Percentiles rank a stretch among this genome's conserved stretches.
phyloP scores from a whole-genome alignment of 768 basidiomycete genomes.

The Cystobasidium tubakii region DNA sequence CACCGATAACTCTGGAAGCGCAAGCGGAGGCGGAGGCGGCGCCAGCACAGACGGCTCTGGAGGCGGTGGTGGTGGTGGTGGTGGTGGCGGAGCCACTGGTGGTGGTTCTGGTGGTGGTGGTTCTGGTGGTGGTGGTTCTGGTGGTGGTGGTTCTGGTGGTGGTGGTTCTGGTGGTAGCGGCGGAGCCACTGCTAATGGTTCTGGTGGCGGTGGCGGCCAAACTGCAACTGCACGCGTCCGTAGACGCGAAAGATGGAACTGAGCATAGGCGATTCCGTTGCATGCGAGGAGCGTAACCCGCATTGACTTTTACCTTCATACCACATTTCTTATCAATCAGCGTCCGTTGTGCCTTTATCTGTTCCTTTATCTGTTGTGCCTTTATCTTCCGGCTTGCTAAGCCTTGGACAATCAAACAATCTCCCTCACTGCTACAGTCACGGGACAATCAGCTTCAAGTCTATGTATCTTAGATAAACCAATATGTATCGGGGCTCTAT shows the following conservation, averaged over 20 bases:
- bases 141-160: background rate
- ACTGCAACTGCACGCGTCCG: background rate
- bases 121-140: background rate
- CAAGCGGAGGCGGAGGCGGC: slow-evolving; percentile 1
- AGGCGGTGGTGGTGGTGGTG: background rate
- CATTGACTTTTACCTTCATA: background rate
- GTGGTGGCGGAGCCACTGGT: background rate
- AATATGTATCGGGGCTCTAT: no score
- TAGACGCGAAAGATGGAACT: background rate
- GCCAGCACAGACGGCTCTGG: background rate
- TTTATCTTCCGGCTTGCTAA: no score
- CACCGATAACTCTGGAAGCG: background rate
- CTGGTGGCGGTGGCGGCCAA: background rate
- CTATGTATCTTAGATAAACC: no score
- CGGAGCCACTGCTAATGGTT: background rate
- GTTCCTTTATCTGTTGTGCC: no score
- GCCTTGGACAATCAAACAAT: no score
- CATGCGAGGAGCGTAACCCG: no score
- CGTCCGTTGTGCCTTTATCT: no score
- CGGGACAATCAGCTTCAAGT: no score
- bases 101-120: background rate
- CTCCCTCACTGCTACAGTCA: no score
- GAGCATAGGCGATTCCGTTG: background rate
- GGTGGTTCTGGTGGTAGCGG: background rate
- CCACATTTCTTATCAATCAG: background rate